Evolutionary conservation across 306 rosid species (phyloP), one percentile per base, ranked within the genome.

Genomic region (Pterocarpus macrocarpus): DNA sequence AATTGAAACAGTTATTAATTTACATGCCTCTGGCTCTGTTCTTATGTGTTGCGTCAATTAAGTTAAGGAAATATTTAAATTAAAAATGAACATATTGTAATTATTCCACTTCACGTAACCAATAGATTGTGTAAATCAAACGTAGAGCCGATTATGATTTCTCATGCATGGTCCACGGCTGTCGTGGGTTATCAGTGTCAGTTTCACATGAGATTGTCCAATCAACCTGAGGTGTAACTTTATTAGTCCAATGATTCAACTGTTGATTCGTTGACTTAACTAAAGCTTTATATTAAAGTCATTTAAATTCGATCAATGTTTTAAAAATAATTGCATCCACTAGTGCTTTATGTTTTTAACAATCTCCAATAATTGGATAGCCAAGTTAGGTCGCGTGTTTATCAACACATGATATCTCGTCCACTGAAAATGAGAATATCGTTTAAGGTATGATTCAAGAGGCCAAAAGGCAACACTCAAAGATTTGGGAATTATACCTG

Each of bases 401-500:
- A 64, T 71, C 62, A 63, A 80, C 52, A 77, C 63, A 56, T 22
- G 49, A 52, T 33, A 63, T 53, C 16, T 39, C 8, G 44, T 66
- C 36, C 65, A 69, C 43, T 76, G 7, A 64, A 61, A 67, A 43
- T 11, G 81, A 12, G 35, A 47, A 73, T 39, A 69, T 11, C 28
- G 28, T 22, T 22, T 22, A 22, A 22, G 28, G 14, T 45, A 56
- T 3, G 65, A 30, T 32, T 52, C 49, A 59, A 77, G 41, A 49
- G 33, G 38, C 73, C 53, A 67, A 47, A 76, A 66, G 63, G 66
- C 63, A 75, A 69, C 75, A 57, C 32, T 43, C 4, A 7, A 30
- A 62, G 12, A 50, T 61, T 75, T 71, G 61, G 16, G 80, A 12
- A 63, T 64, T 59, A 45, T 57, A 75, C 72, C 55, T 9, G 33